Base-by-base conservation (phyloP, 2,329 filamentous ascomycete genomes). In the Cercospora berteroae region DNA sequence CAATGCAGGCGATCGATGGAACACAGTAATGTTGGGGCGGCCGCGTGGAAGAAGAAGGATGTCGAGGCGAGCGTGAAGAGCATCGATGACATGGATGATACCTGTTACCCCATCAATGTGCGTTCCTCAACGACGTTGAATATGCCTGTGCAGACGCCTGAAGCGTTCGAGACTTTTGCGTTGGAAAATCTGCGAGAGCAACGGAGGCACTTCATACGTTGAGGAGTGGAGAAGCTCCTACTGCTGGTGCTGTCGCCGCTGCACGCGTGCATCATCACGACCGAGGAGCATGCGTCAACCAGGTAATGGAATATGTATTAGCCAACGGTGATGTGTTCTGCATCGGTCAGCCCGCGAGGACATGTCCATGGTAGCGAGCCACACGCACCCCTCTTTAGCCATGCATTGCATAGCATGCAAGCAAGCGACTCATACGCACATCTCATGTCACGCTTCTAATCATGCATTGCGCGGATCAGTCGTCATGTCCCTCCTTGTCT, bases 181-280 rank as follows among this genome's bases (percentile, higher is more conserved):
- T 48, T 69, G 52, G 65, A 67, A 12, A 66, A 48, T 4, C 52
- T 69, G 58, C 20, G 52, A 16, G 56, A 59, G 31, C 62, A 67
- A 18, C 42, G 58, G 18, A 59, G 55, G 31, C 62, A 59, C 18
- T 67, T 65, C 48, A 56, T 59, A 31, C 61, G 39, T 42, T 69
- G 64, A 65, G 29, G 48, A 3, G 23, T 13, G 23, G 10, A 4
- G 25, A 6, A 27, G 48, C 48, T 55, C 20, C 2, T 55, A 13
- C 7, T 55, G 23, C 7, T 16, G 48, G 27, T 27, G 48, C 48
- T 27, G 48, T n/a, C 36, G 36, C 23, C 5, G 23, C 23, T 55
- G 23, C 23, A 1, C 10, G 42, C 48, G 23, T 55, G 23, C 48
- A 27, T 25, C 23, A 55, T 55, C 23, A 25, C 23, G 48, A 29